Percentiles rank a stretch among this genome's conserved stretches.
Evolutionary conservation across 164 flowering plant species (phyloP).

Genomic region (Tetrastigma voinierianum): DNA sequence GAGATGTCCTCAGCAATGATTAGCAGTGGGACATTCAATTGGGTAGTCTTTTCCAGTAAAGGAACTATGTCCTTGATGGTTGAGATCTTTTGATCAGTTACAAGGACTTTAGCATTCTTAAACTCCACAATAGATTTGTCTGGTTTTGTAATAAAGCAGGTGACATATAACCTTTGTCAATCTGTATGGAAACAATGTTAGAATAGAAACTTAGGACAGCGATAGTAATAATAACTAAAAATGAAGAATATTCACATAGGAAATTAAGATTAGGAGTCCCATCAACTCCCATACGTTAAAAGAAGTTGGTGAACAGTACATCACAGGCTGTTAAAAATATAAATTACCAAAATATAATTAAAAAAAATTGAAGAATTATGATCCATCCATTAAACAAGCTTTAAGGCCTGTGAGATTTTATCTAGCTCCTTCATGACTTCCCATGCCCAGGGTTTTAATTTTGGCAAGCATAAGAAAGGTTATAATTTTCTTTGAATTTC

Average conservation of each 20-base stretch:
- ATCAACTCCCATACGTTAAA: no score
- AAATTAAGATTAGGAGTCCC: not conserved
- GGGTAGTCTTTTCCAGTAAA: slow-evolving; percentile 75
- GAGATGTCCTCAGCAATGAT: slow-evolving; percentile 84
- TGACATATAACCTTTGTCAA: slow-evolving; percentile 91
- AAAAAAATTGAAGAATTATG: no score
- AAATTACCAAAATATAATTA: no score
- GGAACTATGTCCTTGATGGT: slow-evolving; percentile 66
- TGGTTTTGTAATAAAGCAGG: slow-evolving; percentile 73
- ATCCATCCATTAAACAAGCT: no score
- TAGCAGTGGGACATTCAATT: slow-evolving; percentile 78
- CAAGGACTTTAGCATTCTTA: slow-evolving; percentile 76
- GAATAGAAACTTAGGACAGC: slow-evolving; percentile 15
- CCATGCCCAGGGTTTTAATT: no score
- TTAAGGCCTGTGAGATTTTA: no score
- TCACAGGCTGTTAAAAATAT: no score
- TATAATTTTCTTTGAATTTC: no score
- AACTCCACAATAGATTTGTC: slow-evolving; percentile 71
- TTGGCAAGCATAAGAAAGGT: no score
- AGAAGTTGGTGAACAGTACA: no score
- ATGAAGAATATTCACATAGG: not conserved
- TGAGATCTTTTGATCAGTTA: slow-evolving; percentile 79
- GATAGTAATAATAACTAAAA: slow-evolving; percentile 1
- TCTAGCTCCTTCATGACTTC: no score
- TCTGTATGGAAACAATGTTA: slow-evolving; percentile 40